phyloP scores from a whole-genome alignment of 257 asterid species.

The Scutellaria galericulata region DNA sequence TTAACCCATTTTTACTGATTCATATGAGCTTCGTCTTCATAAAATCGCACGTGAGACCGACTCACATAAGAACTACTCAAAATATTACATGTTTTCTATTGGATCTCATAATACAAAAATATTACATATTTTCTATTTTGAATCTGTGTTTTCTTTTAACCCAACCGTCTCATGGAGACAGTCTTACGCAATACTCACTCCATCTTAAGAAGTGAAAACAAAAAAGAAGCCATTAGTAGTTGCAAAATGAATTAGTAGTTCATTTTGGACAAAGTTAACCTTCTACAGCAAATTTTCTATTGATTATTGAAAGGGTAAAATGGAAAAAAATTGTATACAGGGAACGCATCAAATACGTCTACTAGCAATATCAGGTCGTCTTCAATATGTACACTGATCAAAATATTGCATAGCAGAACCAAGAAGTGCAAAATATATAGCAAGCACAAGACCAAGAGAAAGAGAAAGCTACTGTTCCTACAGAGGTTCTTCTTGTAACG shows the following conservation, averaged over 20 bases:
- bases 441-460: conserved; percentile 15
- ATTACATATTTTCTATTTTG: too few relatives aligned
- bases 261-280: neutral
- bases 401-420: conserved; percentile 22
- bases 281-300: neutral
- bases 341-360: conserved; percentile 4
- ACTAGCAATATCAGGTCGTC: conserved; percentile 33
- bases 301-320: conserved; percentile 1
- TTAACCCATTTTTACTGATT: too few relatives aligned
- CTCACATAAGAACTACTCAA: too few relatives aligned
- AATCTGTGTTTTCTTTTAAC: too few relatives aligned
- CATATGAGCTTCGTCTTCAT: too few relatives aligned
- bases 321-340: conserved; percentile 34
- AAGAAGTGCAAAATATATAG: conserved; percentile 14
- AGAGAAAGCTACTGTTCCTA: conserved; percentile 30
- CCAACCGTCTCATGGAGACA: too few relatives aligned
- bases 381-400: conserved; percentile 51
- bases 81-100: too few relatives aligned
- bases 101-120: too few relatives aligned
- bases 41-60: too few relatives aligned
- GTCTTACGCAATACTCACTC: too few relatives aligned
- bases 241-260: neutral
- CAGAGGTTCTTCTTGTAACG: conserved; percentile 21
- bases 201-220: neutral
- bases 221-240: neutral